Evolutionary conservation across 148 eudicot genomes (phyloP).

Genomic region (Vaccinium macrocarpon): DNA sequence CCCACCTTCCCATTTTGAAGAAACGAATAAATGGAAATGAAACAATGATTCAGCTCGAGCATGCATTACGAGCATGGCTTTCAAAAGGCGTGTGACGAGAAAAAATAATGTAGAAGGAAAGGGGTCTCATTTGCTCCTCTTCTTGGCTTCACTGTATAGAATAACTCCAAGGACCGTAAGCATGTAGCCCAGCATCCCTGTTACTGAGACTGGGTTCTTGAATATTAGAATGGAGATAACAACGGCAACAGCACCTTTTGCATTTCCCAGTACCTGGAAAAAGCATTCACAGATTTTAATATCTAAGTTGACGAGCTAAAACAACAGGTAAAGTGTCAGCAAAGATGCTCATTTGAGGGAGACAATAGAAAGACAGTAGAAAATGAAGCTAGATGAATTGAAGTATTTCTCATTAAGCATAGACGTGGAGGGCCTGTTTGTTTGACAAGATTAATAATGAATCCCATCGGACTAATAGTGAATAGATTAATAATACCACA

Average conservation of each 20-base stretch:
- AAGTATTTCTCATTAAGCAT: background rate
- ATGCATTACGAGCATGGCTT: constrained; percentile 1
- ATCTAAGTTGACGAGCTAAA: background rate
- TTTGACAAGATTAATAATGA: background rate
- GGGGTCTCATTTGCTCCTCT: constrained; percentile 43
- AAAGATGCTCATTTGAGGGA: constrained; percentile 1
- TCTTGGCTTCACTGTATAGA: constrained; percentile 75
- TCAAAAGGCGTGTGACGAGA: background rate
- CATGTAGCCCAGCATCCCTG: constrained; percentile 75
- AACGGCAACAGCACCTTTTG: constrained; percentile 80
- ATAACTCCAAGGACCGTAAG: constrained; percentile 67
- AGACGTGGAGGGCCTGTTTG: background rate
- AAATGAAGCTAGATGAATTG: background rate
- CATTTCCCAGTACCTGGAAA: constrained; percentile 58
- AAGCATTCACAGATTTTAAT: background rate
- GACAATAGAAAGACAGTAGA: background rate
- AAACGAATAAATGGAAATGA: constrained; percentile 1
- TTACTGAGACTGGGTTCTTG: constrained; percentile 66
- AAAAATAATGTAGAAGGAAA: background rate
- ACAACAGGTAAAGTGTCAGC: constrained; percentile 2
- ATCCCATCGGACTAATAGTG: background rate
- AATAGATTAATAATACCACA: background rate
- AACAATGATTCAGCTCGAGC: constrained; percentile 9
- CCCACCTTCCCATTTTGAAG: background rate
- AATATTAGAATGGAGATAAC: constrained; percentile 73